Evolutionary conservation across 129 eudicot genomes (phyloP).

Genomic region (Artemisia annua): DNA sequence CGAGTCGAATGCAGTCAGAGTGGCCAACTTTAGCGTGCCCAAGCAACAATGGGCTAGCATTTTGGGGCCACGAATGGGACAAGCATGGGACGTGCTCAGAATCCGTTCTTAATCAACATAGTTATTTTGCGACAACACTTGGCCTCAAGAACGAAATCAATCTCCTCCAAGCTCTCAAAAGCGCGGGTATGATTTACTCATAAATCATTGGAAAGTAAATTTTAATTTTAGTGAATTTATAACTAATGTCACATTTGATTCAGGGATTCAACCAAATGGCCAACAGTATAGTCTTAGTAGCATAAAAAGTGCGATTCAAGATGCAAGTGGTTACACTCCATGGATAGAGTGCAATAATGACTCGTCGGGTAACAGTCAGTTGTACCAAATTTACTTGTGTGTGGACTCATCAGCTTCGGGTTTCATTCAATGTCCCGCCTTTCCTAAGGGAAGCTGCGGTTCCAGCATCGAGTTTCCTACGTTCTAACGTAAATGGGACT

Average conservation of each 20-base stretch:
- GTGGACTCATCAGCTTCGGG: constrained; percentile 50
- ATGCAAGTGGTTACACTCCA: constrained; percentile 51
- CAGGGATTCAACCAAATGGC: constrained; percentile 64
- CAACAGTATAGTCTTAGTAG: constrained; percentile 35
- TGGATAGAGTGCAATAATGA: constrained; percentile 66
- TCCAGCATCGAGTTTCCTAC: constrained; percentile 50
- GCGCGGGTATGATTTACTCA: constrained; percentile 38
- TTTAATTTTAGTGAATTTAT: not conserved
- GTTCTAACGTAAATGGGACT: constrained; percentile 29
- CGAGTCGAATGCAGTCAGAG: constrained; percentile 38
- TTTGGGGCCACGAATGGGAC: constrained; percentile 88
- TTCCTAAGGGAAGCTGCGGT: constrained; percentile 58
- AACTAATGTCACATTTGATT: not conserved
- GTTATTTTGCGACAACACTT: constrained; percentile 57
- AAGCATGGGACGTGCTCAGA: constrained; percentile 80
- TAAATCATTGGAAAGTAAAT: not conserved
- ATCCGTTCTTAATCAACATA: constrained; percentile 51
- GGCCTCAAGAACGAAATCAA: constrained; percentile 43
- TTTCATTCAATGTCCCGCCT: constrained; percentile 59
- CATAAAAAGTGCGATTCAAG: constrained; percentile 48
- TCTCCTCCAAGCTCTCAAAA: constrained; percentile 52
- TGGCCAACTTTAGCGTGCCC: constrained; percentile 85
- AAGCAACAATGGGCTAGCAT: constrained; percentile 42
- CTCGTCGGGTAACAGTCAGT: constrained; percentile 48
- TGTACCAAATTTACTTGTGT: constrained; percentile 67